A percentile compares a stretch with the other conserved stretches of the same genome.
phyloP scores from a whole-genome alignment of 2,329 filamentous ascomycete genomes.

The Paecilomyces sp. region DNA sequence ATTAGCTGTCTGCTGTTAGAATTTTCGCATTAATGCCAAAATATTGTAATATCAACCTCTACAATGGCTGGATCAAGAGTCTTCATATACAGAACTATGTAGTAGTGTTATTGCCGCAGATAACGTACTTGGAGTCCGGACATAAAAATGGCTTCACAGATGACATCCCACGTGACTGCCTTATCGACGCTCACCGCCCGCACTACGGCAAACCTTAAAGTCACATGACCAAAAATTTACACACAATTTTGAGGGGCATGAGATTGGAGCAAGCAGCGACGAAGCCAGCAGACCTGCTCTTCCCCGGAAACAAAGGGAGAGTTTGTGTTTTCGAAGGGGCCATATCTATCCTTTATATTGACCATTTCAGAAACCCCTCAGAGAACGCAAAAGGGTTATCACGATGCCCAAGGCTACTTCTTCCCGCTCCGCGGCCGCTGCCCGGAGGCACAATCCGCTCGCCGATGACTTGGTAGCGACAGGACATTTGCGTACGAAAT shows the following conservation, averaged over 20 bases:
- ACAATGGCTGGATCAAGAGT: too few relatives aligned
- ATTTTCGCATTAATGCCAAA: too few relatives aligned
- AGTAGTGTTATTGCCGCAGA: too few relatives aligned
- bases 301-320: not conserved
- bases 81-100: too few relatives aligned
- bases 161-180: not conserved
- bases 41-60: too few relatives aligned
- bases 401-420: conserved; percentile 74
- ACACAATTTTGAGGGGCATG: conserved; percentile 17
- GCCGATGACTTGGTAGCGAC: conserved; percentile 76
- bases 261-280: not conserved
- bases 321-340: not conserved
- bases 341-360: not conserved
- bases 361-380: not conserved
- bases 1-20: too few relatives aligned
- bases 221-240: conserved; percentile 30
- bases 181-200: conserved; percentile 14
- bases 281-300: not conserved
- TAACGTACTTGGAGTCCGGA: too few relatives aligned
- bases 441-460: conserved; percentile 79
- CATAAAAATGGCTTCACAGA: not conserved
- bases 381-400: not conserved
- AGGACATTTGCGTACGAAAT: conserved; percentile 64
- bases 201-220: conserved; percentile 24
- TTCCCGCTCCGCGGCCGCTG: conserved; percentile 47